Evolutionary conservation across 768 basidiomycete genomes (phyloP), one percentile per base, ranked within the genome.

Genomic region (Amylocystis lapponica): DNA sequence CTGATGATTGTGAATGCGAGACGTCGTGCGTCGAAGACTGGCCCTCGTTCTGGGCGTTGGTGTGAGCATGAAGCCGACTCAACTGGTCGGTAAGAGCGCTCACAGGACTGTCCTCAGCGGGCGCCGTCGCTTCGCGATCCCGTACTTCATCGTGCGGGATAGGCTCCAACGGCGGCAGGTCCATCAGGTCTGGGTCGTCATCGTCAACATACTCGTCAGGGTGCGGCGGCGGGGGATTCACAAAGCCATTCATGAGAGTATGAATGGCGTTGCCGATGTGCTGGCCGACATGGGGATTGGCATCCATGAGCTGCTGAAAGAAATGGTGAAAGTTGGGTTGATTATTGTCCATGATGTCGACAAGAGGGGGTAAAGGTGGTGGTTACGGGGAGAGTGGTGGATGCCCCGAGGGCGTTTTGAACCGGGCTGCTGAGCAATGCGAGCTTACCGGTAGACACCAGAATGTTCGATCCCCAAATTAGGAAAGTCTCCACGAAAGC

Each of bases 261-360:
- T n/a, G n/a, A 17, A 53, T 34, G 38, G 48, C 33, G 31, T 34
- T 41, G 30, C 38, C 13, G 25, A 51, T 9, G 32, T 42, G 37
- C 22, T 44, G 41, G 20, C 45, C 49, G 38, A 45, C 27, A 10
- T 41, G 44, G 12, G 53, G 47, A 23, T 49, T 33, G 20, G 39
- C 39, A 36, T 47, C 49, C 29, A 46, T 25, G 17, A 40, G 31
- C 31, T 46, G 45, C 37, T 42, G 48, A 33, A 45, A 27, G 41
- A 45, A 36, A 36, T 45, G 36, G 43, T 36, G 12, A 39, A 22
- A 14, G 8, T 13, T 33, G 46, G 25, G 41, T 25, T 43, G 32
- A 14, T 37, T 34, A 36, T 50, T 45, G 45, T 52, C 49, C 54
- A 56, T 56, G 45, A 36, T 22, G 41, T 29, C 45, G 39, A n/a